Evolutionary conservation across 129 eudicot species (phyloP).

Genomic region (Oenanthe sinensis): DNA sequence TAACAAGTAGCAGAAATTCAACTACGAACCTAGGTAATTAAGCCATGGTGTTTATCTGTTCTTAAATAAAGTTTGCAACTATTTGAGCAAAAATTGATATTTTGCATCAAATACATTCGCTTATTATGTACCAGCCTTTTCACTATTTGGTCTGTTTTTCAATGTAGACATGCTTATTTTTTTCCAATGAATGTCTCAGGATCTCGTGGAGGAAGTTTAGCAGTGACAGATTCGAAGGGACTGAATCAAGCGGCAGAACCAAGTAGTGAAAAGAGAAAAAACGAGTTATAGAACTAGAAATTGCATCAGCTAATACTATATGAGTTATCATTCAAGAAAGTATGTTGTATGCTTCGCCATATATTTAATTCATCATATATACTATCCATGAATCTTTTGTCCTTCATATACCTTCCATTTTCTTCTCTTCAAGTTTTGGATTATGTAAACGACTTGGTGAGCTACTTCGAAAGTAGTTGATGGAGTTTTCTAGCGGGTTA

Average conservation of each 20-base stretch:
- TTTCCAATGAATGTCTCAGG: not conserved
- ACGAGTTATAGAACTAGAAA: not conserved
- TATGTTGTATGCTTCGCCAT: not conserved
- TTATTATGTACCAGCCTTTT: not conserved
- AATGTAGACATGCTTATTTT: too few species aligned
- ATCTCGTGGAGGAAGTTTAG: constrained; percentile 11
- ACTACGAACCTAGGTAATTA: not conserved
- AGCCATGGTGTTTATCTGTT: not conserved
- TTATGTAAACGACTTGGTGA: not conserved
- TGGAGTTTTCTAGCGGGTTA: not conserved
- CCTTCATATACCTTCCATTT: not conserved
- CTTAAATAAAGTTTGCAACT: not conserved
- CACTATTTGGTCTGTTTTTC: not conserved
- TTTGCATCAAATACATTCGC: not conserved
- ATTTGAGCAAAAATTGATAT: not conserved
- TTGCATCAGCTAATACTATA: not conserved
- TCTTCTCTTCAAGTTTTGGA: not conserved
- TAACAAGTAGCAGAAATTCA: not conserved
- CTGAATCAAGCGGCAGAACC: constrained; percentile 16
- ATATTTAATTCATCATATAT: not conserved
- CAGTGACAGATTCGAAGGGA: constrained; percentile 22
- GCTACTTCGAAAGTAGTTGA: not conserved
- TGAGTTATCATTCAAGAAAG: not conserved
- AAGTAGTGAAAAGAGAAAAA: constrained; percentile 17
- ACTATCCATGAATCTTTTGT: not conserved